Evolutionary conservation across 2,329 filamentous ascomycete genomes (phyloP), one percentile per base, ranked within the genome.

Genomic region (Aureobasidium sp.): DNA sequence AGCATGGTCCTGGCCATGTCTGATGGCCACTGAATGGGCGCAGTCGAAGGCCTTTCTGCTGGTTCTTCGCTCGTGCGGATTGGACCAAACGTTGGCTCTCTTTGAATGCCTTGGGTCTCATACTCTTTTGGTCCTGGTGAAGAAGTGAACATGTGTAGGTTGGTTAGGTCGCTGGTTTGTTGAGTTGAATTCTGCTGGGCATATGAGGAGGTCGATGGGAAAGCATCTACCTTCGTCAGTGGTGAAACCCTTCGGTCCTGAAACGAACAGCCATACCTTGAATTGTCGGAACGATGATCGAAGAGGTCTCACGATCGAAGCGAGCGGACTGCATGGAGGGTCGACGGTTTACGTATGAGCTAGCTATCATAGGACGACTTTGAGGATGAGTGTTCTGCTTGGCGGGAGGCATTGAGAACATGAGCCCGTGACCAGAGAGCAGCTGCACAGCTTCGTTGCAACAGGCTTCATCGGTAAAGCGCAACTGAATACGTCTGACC

Each of bases 401-500:
- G 55, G 25, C 20, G 4, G 14, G 12, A 1, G 42, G 55, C 14
- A 58, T 37, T 7, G 57, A 60, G 27, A 60, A 60, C 57, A 60
- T 60, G n/a, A 60, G 45, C 4, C 57, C 57, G 14, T 60, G 45
- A 25, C 22, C 12, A 25, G 44, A 29, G n/a, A 60, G 57, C 17
- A 60, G 45, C 27, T 22, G 36, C 15, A 60, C 57, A 31, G 36
- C 27, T 15, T 60, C 45, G 6, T 51, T 25, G n/a, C 67, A 71
- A 11, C 70, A 66, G 31, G 63, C 53, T 14, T 63, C 56, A 37
- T 60, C 67, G 42, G 64, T 49, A n/a, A 75, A 64, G 8, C 68
- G 66, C 7, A 74, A 57, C 58, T 75, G 73, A 31, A 74, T 62
- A 5, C 72, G 69, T 15, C 68, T 68, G 27, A 66, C 58, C 71